Conservation (phyloP, 768 basidiomycete genomes). For the Rhizopogon vinicolor region DNA sequence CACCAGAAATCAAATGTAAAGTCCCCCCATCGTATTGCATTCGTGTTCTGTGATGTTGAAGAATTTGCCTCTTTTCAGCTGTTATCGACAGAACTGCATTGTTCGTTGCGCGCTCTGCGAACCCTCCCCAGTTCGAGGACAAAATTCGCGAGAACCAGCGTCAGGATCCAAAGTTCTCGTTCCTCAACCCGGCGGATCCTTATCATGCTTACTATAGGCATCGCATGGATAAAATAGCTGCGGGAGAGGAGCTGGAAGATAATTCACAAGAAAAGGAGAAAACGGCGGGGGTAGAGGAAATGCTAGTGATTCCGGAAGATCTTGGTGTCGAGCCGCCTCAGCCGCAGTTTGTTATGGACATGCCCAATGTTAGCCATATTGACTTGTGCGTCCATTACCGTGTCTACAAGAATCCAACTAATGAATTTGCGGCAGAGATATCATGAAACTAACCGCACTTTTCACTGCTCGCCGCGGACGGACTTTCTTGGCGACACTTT, state of each 20-base stretch:
- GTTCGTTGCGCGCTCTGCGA: constrained; percentile 90
- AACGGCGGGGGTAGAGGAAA: constrained; percentile 27
- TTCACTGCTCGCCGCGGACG: constrained; percentile 92
- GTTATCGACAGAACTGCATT: constrained; percentile 94
- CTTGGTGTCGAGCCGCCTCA: constrained; percentile 72
- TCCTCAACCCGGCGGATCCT: constrained; percentile 94
- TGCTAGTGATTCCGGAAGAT: constrained; percentile 43
- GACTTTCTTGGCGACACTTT: constrained; percentile 79
- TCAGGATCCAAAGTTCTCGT: constrained; percentile 96
- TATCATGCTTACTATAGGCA: constrained; percentile 98
- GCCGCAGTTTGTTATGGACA: constrained; percentile 78
- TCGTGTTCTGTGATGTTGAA: constrained; percentile 4
- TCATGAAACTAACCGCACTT: constrained; percentile 92
- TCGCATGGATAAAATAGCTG: constrained; percentile 77
- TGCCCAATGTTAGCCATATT: constrained; percentile 82
- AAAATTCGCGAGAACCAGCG: constrained; percentile 97
- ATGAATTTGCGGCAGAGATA: constrained; percentile 55
- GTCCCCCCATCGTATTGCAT: constrained; percentile 7
- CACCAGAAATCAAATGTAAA: constrained; percentile 92
- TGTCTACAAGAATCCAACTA: background rate
- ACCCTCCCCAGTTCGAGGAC: constrained; percentile 91
- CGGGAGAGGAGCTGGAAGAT: constrained; percentile 72
- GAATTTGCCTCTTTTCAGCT: constrained; percentile 37
- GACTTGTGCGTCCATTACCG: constrained; percentile 72
- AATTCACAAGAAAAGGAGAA: constrained; percentile 40